A percentile compares a stretch with the other conserved stretches of the same genome.
Evolutionary conservation across 2,329 filamentous ascomycete species (phyloP).

Genomic region (Monosporascus sp.): DNA sequence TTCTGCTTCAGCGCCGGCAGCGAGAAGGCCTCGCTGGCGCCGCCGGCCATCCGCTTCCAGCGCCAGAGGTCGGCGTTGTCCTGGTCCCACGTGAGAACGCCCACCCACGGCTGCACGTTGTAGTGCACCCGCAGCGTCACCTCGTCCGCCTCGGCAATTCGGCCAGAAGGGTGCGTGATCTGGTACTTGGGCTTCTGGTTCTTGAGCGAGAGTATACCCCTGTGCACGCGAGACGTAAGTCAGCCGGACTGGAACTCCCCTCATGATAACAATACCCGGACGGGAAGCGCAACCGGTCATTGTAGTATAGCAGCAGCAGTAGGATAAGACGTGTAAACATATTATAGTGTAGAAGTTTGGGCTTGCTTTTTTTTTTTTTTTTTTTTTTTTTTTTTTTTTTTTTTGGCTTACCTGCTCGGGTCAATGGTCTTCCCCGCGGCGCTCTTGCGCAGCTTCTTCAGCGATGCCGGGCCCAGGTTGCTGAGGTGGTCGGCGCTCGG

Average conservation of each 20-base stretch:
- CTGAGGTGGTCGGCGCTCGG: slow-evolving; percentile 58
- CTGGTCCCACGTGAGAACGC: slow-evolving; percentile 76
- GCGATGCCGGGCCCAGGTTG: slow-evolving; percentile 54
- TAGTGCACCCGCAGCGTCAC: slow-evolving; percentile 81
- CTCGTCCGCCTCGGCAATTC: slow-evolving; percentile 67
- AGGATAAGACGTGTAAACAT: not conserved
- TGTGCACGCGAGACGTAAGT: slow-evolving; percentile 19
- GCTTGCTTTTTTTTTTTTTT: too few species aligned
- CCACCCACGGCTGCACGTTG: slow-evolving; percentile 98
- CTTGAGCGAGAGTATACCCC: slow-evolving; percentile 70
- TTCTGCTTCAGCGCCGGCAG: slow-evolving; percentile 65
- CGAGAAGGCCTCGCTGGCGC: slow-evolving; percentile 58
- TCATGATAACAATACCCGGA: too few species aligned
- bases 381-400: too few species aligned
- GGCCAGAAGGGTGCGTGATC: slow-evolving; percentile 82
- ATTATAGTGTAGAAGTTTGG: not conserved
- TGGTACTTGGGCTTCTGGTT: slow-evolving; percentile 95
- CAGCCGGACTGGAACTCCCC: too few species aligned
- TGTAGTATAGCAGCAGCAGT: slow-evolving; percentile 1
- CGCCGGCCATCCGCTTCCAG: slow-evolving; percentile 63
- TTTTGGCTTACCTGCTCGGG: slow-evolving; percentile 43
- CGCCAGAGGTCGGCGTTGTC: slow-evolving; percentile 43
- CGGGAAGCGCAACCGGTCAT: too few species aligned
- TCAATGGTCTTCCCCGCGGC: slow-evolving; percentile 57
- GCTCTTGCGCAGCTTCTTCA: slow-evolving; percentile 59